A percentile compares a stretch with the other conserved stretches of the same genome.
Evolutionary conservation across 2,329 filamentous ascomycete species (phyloP).

Genomic region (Coniochaeta hoffmannii): DNA sequence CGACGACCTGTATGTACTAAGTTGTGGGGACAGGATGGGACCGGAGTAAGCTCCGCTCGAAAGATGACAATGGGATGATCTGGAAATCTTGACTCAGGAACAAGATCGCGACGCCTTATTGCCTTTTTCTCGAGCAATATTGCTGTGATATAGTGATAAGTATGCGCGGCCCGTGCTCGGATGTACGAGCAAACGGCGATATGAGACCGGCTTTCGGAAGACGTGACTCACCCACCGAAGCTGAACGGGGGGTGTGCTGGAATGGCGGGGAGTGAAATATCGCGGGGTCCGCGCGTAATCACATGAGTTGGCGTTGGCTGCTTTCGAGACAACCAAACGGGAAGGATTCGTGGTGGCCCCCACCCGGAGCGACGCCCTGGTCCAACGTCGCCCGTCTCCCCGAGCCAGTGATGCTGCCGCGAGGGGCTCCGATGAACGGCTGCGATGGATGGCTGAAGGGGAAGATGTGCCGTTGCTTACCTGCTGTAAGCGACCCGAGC

Average conservation of each 20-base stretch:
- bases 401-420: not conserved
- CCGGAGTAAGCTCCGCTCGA: too few relatives aligned
- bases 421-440: not conserved
- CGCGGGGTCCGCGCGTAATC: not conserved
- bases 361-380: not conserved
- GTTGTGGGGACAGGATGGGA: too few relatives aligned
- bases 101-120: too few relatives aligned
- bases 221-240: not conserved
- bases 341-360: not conserved
- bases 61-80: too few relatives aligned
- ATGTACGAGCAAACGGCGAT: not conserved
- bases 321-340: not conserved
- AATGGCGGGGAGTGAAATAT: not conserved
- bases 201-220: not conserved
- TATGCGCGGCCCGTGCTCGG: not conserved
- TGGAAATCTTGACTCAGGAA: too few relatives aligned
- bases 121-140: too few relatives aligned
- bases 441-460: not conserved
- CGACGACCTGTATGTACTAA: too few relatives aligned
- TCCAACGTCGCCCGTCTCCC: not conserved
- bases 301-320: slow-evolving; percentile 1
- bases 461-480: not conserved
- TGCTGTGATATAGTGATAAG: too few relatives aligned
- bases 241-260: not conserved
- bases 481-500: not conserved